Conservation (phyloP, 1,284 basidiomycete genomes). For the Microbotryum scabiosae region DNA sequence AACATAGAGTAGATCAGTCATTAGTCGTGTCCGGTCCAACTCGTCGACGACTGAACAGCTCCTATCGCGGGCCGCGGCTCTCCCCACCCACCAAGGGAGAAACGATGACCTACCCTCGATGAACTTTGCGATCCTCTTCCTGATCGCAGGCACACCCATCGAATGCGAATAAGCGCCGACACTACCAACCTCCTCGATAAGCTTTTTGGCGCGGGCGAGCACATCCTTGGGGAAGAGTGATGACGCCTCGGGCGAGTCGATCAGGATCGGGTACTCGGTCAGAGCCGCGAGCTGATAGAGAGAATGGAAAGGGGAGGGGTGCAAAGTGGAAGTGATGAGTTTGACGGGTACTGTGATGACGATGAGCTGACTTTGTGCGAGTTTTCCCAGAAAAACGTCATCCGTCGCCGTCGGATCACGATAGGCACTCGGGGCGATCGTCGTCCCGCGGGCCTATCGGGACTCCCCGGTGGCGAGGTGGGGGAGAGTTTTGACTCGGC, state of each 20-base stretch:
- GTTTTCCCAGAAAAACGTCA: too few relatives aligned
- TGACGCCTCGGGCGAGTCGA: constrained; percentile 58
- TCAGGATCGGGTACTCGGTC: constrained; percentile 82
- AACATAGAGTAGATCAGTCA: not conserved
- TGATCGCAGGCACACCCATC: constrained; percentile 83
- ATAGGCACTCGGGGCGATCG: too few relatives aligned
- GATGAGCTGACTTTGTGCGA: too few relatives aligned
- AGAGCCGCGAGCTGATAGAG: constrained; percentile 65
- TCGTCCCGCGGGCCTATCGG: too few relatives aligned
- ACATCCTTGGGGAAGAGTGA: constrained; percentile 79
- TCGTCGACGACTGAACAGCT: not conserved
- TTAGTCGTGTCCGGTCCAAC: not conserved
- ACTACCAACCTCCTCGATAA: constrained; percentile 80
- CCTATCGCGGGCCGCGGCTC: not conserved
- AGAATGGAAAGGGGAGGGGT: not conserved
- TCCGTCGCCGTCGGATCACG: too few relatives aligned
- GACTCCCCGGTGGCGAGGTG: too few relatives aligned
- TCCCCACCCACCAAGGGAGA: too few relatives aligned
- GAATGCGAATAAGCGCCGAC: constrained; percentile 94
- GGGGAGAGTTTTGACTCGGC: too few relatives aligned
- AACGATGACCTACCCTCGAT: constrained; percentile 59
- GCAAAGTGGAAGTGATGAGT: too few relatives aligned
- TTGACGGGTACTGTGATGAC: too few relatives aligned
- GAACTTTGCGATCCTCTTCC: constrained; percentile 81
- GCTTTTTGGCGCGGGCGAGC: constrained; percentile 67